Evolutionary conservation across 2,329 filamentous ascomycete species (phyloP).

Genomic region (Blastomyces gilchristii): DNA sequence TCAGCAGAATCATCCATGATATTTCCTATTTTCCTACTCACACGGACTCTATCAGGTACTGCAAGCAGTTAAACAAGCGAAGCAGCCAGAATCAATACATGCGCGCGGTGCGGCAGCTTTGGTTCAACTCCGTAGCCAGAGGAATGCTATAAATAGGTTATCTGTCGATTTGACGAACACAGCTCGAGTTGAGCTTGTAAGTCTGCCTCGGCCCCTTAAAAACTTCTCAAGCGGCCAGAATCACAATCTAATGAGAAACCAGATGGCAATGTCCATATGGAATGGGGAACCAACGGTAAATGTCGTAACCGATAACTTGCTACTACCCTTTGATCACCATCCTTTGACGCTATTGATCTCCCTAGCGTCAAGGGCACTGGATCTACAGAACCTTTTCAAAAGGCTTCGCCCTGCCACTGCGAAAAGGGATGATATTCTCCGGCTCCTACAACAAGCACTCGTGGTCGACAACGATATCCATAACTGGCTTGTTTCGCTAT

Average conservation of each 20-base stretch:
- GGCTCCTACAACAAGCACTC: neutral
- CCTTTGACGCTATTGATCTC: neutral
- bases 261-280: neutral
- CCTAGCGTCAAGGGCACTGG: neutral
- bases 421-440: neutral
- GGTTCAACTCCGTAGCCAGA: neutral
- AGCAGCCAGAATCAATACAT: neutral
- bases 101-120: neutral
- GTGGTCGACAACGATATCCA: neutral
- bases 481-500: neutral
- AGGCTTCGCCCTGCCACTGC: neutral
- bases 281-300: neutral
- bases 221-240: neutral
- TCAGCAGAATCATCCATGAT: neutral
- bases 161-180: neutral
- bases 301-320: neutral
- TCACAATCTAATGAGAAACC: neutral
- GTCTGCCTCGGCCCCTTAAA: neutral
- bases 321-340: neutral
- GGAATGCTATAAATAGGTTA: neutral
- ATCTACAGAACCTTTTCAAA: neutral
- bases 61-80: neutral
- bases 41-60: neutral
- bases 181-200: constrained; percentile 1
- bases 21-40: neutral